These are phyloP conservation scores for Exophiala bonariae DNA, from an alignment of 2,329 filamentous ascomycete species.

Conservation along the genomic window DNA sequence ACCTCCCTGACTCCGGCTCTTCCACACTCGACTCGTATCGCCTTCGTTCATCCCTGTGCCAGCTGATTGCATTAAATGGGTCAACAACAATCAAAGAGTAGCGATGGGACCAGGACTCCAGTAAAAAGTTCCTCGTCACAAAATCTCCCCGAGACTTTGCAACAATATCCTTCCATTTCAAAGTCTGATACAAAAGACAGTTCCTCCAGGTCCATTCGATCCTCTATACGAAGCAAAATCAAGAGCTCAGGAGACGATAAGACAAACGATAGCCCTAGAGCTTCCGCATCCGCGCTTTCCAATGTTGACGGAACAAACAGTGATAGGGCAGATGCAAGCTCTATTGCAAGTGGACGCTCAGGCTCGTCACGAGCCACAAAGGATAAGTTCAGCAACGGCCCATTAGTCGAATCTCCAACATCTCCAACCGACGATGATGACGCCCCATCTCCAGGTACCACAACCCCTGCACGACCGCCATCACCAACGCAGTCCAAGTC, in stretches of 20 bases:
- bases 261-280: constrained; percentile 71
- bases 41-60: not conserved
- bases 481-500: constrained; percentile 81
- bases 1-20: constrained; percentile 32
- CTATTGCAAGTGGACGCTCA: constrained; percentile 59
- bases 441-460: constrained; percentile 47
- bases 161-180: constrained; percentile 88
- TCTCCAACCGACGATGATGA: constrained; percentile 39
- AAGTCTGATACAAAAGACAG: constrained; percentile 93
- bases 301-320: constrained; percentile 55
- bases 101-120: constrained; percentile 54
- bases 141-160: constrained; percentile 59
- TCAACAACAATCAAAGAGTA: constrained; percentile 53
- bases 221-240: constrained; percentile 74
- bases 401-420: constrained; percentile 26
- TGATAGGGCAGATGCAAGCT: constrained; percentile 73
- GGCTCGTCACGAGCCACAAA: constrained; percentile 34
- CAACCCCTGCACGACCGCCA: constrained; percentile 67
- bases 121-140: constrained; percentile 38
- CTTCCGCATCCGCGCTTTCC: constrained; percentile 65
- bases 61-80: constrained; percentile 42
- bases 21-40: constrained; percentile 1
- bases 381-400: constrained; percentile 27
- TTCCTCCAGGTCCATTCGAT: constrained; percentile 73
- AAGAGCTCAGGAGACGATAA: constrained; percentile 64